Evolutionary conservation across 106 monocot genomes (phyloP), one percentile per base, ranked within the genome.

Genomic region (Dendrobium officinale): DNA sequence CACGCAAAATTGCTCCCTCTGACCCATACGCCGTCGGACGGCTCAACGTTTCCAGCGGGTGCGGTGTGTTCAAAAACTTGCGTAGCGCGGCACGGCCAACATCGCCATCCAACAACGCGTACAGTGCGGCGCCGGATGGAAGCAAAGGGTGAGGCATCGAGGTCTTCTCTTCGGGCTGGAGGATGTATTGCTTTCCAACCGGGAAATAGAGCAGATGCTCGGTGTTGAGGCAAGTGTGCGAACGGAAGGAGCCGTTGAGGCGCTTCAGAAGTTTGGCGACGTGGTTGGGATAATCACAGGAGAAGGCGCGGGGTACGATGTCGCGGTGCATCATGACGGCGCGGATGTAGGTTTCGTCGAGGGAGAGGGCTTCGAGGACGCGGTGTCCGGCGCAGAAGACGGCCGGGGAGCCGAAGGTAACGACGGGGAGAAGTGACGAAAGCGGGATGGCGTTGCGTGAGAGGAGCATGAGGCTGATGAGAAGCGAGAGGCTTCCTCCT

Each of bases 241-340:
- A 77, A 1, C 86, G 79, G 76, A 96, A 92, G 44, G 84, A 40
- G 19, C 84, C 77, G 79, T 89, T 93, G 45, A 96, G 85, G 3
- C 91, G 87, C 80, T 86, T 92, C 66, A 96, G 91, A 16, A 96
- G 49, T 31, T 83, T 82, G 17, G 90, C 87, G 13, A 90, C 86
- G 45, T 93, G 93, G 48, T 83, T 77, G 0, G 96, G 93, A 59
- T 92, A 96, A 77, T 44, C 83, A 84, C 96, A 96, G 16, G 96
- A 92, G 88, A 96, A 96, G 2, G 96, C 96, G 45, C 96, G 75
- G 9, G 96, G 96, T 1, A 96, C 96, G 78, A 96, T 96, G 48
- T 96, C 96, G 16, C 96, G 77, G 67, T 96, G 96, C 96, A 96
- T 90, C 84, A 92, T 83, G 18, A 96, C 90, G 1, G 91, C 85